These are phyloP conservation scores for Fusarium guadeloupense DNA, from an alignment of 2,329 filamentous ascomycete species.

Conservation along the genomic window DNA sequence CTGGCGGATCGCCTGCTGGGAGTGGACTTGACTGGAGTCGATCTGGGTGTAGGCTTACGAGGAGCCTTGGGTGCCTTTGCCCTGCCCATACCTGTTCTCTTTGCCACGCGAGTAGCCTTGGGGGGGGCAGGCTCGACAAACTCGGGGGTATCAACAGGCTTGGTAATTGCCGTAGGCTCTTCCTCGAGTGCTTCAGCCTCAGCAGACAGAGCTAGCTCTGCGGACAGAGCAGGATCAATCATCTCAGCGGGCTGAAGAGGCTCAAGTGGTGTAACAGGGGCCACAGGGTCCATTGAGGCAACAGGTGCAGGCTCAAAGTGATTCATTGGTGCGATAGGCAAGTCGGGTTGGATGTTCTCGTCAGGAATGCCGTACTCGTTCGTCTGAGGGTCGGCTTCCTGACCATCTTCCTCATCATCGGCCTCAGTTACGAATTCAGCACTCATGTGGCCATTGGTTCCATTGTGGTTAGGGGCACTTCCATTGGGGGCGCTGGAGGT, in stretches of 20 bases:
- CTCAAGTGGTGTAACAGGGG: constrained; percentile 9
- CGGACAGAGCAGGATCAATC: constrained; percentile 36
- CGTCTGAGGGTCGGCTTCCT: constrained; percentile 26
- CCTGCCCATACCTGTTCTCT: constrained; percentile 37
- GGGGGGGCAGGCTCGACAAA: constrained; percentile 39
- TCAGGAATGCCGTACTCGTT: constrained; percentile 26
- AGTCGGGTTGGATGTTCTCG: constrained; percentile 39
- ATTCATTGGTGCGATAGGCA: constrained; percentile 47
- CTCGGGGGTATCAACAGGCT: constrained; percentile 18
- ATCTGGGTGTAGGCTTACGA: constrained; percentile 34
- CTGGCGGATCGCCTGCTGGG: constrained; percentile 35
- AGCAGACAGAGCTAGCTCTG: constrained; percentile 11
- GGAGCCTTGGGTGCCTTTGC: constrained; percentile 30
- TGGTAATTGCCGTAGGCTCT: constrained; percentile 13
- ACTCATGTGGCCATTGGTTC: constrained; percentile 28
- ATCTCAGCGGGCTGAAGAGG: constrained; percentile 27
- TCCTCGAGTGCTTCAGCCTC: constrained; percentile 3
- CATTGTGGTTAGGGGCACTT: neutral
- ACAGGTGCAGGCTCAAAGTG: constrained; percentile 17
- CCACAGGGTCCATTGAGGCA: constrained; percentile 25
- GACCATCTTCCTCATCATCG: constrained; percentile 44
- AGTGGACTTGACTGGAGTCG: constrained; percentile 40
- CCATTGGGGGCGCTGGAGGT: constrained; percentile 13
- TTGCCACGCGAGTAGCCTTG: constrained; percentile 39
- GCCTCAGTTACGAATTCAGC: constrained; percentile 45